Percentiles rank a stretch among this genome's conserved stretches.
Conservation (phyloP, 1,284 basidiomycete genomes). For the Lignosus rhinocerotis region DNA sequence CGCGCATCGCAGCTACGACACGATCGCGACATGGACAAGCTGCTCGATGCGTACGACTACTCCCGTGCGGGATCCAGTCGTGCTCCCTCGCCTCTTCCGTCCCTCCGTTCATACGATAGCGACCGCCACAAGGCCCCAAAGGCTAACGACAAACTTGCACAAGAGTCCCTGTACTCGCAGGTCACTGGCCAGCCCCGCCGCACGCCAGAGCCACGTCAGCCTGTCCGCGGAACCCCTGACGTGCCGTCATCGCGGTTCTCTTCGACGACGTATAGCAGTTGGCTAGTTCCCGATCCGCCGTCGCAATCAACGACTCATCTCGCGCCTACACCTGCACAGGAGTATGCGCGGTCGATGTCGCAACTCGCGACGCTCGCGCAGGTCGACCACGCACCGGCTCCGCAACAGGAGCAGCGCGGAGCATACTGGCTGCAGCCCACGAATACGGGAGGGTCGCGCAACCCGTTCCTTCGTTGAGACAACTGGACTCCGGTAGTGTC, state of each 20-base stretch:
- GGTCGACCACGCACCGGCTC: constrained; percentile 7
- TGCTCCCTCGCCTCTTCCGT: constrained; percentile 39
- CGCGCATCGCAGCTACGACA: constrained; percentile 47
- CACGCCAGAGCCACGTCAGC: constrained; percentile 66
- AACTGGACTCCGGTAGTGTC: not conserved
- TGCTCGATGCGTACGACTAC: constrained; percentile 54
- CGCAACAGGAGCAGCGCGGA: constrained; percentile 24
- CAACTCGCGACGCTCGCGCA: constrained; percentile 9
- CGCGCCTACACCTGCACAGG: constrained; percentile 56
- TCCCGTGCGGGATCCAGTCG: constrained; percentile 37
- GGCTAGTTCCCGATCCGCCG: constrained; percentile 21
- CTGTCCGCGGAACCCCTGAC: constrained; percentile 45
- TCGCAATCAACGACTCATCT: constrained; percentile 14
- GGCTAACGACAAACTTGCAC: constrained; percentile 37
- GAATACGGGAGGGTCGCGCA: constrained; percentile 37
- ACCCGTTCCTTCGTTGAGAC: constrained; percentile 34
- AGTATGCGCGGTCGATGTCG: constrained; percentile 50
- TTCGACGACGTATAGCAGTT: constrained; percentile 38
- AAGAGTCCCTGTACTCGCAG: constrained; percentile 67
- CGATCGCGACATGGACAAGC: constrained; percentile 48
- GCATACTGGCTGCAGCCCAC: constrained; percentile 36
- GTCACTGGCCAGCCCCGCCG: constrained; percentile 60
- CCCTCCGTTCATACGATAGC: constrained; percentile 30
- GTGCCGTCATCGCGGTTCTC: constrained; percentile 47
- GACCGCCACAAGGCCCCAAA: constrained; percentile 16